Evolutionary conservation across 164 flowering plant genomes (phyloP), one percentile per base, ranked within the genome.

Genomic region (Magnolia sinica): DNA sequence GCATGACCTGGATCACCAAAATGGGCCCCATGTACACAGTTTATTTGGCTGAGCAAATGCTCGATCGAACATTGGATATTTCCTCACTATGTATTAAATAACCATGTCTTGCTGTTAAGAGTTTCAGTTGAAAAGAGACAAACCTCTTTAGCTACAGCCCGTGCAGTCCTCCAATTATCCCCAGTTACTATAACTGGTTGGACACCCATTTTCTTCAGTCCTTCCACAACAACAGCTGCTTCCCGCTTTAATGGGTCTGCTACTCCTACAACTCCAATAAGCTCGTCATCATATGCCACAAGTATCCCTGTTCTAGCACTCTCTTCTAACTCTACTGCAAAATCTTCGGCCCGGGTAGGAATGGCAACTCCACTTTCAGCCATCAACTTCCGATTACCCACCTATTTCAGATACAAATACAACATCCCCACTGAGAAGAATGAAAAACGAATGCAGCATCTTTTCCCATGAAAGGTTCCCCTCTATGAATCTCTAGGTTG

Each of bases 91-190:
- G 52, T 14, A 7, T 45, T 67, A 22, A 37, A 20, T 4, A 18
- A 71, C 50, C 45, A 22, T 7, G 3, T n/a, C 2, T 50, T 24
- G 65, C 20, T 72, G 27, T 22, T 64, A 13, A 7, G 19, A 50
- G 29, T 51, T 72, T 27, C 20, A 50, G 64, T 6, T 8, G 68
- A 31, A 22, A 64, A 31, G 64, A 73, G 18, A 77, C 83, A 22
- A 72, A 96, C 99, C 98, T 96, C 98, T 69, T 82, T 92, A n/a
- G 97, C 98, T 74, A 94, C 96, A 82, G 99, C 96, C 58, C 64
- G 76, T 20, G 99, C 99, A 8, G 99, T 96, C 82, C 98, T 91
- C 93, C 95, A 86, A 78, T 96, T 96, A 82, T 96, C 99, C 72
- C 99, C 99, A 0, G 99, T 96, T 64, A 96, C 98, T 98, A 96